A percentile compares a stretch with the other conserved stretches of the same genome.
Evolutionary conservation across 805 yeast genomes (phyloP).

Genomic region (Ogataea haglerorum): DNA sequence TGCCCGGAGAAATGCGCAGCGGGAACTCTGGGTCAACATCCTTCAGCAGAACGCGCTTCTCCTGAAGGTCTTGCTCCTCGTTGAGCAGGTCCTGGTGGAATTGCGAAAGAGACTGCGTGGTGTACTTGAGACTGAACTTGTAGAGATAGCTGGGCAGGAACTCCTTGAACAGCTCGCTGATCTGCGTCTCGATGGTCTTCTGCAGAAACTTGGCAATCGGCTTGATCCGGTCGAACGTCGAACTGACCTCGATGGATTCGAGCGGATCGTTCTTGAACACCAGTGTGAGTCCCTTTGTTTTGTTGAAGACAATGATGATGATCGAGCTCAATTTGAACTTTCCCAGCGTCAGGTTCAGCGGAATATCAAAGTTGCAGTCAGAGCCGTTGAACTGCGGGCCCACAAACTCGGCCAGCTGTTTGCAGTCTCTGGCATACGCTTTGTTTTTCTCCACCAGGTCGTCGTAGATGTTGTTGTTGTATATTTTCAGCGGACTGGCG

Average conservation of each 20-base stretch:
- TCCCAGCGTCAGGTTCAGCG: constrained; percentile 70
- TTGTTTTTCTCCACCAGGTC: constrained; percentile 32
- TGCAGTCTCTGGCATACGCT: constrained; percentile 23
- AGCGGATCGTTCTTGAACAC: constrained; percentile 89
- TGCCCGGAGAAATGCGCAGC: constrained; percentile 58
- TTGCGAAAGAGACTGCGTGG: constrained; percentile 37
- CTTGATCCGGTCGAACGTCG: constrained; percentile 82
- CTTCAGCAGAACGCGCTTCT: constrained; percentile 42
- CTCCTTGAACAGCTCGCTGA: constrained; percentile 77
- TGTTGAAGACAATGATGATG: constrained; percentile 78
- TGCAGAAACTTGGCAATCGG: constrained; percentile 82
- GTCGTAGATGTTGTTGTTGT: constrained; percentile 36
- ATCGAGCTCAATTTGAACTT: constrained; percentile 74
- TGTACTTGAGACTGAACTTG: constrained; percentile 67
- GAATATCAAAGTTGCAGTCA: constrained; percentile 67
- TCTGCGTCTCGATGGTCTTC: constrained; percentile 75
- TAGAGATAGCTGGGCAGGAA: constrained; percentile 79
- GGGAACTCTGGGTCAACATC: constrained; percentile 55
- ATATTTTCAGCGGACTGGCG: constrained; percentile 77
- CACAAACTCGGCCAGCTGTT: constrained; percentile 45
- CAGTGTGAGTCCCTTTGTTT: constrained; percentile 77
- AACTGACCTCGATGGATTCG: constrained; percentile 74
- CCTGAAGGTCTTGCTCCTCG: constrained; percentile 30
- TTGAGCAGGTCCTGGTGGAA: constrained; percentile 34
- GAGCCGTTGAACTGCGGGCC: constrained; percentile 67